Percentiles rank a stretch among this genome's conserved stretches.
phyloP scores from a whole-genome alignment of 1,284 basidiomycete genomes.

The Apiotrichum veenhuisii region DNA sequence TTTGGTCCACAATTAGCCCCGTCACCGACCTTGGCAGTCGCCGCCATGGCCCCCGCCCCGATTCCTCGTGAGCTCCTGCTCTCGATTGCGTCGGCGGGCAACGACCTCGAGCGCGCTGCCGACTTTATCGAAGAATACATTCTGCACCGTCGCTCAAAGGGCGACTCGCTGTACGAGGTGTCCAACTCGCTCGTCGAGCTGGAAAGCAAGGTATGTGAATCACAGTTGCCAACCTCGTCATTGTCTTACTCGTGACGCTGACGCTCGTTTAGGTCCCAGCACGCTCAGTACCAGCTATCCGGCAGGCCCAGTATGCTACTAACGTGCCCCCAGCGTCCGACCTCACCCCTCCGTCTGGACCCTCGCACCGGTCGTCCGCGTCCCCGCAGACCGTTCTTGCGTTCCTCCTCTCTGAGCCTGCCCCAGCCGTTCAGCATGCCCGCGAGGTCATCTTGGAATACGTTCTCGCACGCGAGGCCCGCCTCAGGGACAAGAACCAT shows the following conservation, averaged over 20 bases:
- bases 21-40: no score
- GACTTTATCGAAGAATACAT: conserved; percentile 45
- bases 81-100: not conserved
- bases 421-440: conserved; percentile 39
- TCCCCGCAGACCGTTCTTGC: conserved; percentile 34
- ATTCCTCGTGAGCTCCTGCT: not conserved
- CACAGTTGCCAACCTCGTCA: not conserved
- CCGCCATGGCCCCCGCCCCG: not conserved
- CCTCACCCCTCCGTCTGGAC: conserved; percentile 37
- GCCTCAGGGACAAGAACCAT: conserved; percentile 37
- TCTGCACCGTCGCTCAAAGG: conserved; percentile 34
- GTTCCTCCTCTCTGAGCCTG: conserved; percentile 35
- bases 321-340: conserved; percentile 45
- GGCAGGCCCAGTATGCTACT: conserved; percentile 41
- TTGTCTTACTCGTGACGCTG: not conserved
- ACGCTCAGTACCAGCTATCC: conserved; percentile 31
- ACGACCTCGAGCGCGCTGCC: conserved; percentile 15
- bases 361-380: conserved; percentile 37
- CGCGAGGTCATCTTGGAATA: conserved; percentile 49
- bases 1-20: no score
- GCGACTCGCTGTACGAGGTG: conserved; percentile 43
- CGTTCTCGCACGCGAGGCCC: conserved; percentile 37
- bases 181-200: conserved; percentile 37
- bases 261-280: conserved; percentile 25
- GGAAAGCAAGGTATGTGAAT: conserved; percentile 33